These are phyloP conservation scores for Sarocladium oryzae DNA, from an alignment of 2,329 filamentous ascomycete genomes.

Conservation along the genomic window DNA sequence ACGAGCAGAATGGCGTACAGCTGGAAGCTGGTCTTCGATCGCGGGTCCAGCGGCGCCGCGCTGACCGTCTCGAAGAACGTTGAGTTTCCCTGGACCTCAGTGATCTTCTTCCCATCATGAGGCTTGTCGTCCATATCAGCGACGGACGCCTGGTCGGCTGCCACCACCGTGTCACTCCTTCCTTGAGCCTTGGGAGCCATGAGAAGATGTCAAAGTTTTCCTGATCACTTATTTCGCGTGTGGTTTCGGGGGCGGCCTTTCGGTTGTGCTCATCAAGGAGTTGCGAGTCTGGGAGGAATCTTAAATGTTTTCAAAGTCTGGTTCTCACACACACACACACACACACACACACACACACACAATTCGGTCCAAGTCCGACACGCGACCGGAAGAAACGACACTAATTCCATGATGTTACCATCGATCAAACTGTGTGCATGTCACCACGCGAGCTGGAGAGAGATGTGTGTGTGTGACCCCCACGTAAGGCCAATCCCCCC, in stretches of 20 bases:
- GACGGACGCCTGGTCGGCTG: slow-evolving; percentile 12
- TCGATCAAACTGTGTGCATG: neutral
- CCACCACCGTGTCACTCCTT: neutral
- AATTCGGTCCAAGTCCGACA: neutral
- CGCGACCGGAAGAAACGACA: neutral
- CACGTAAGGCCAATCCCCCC: neutral
- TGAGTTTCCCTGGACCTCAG: slow-evolving; percentile 22
- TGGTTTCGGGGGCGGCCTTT: too few relatives aligned
- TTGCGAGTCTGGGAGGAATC: too few relatives aligned
- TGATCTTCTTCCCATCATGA: slow-evolving; percentile 16
- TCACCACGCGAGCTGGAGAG: neutral
- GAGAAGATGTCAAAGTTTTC: neutral
- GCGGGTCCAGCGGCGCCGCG: slow-evolving; percentile 23
- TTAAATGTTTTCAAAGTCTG: too few relatives aligned
- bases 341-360: too few relatives aligned
- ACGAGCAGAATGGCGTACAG: slow-evolving; percentile 29
- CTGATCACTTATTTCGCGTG: too few relatives aligned
- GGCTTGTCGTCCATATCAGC: slow-evolving; percentile 16
- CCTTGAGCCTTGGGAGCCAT: slow-evolving; percentile 7
- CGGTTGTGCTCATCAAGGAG: too few relatives aligned
- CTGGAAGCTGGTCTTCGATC: slow-evolving; percentile 28
- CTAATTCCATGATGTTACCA: neutral
- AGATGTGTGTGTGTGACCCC: neutral
- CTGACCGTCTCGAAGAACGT: slow-evolving; percentile 22
- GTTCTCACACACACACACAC: too few relatives aligned